Conservation (phyloP, 495 filamentous ascomycete genomes). For the Neurospora intermedia region DNA sequence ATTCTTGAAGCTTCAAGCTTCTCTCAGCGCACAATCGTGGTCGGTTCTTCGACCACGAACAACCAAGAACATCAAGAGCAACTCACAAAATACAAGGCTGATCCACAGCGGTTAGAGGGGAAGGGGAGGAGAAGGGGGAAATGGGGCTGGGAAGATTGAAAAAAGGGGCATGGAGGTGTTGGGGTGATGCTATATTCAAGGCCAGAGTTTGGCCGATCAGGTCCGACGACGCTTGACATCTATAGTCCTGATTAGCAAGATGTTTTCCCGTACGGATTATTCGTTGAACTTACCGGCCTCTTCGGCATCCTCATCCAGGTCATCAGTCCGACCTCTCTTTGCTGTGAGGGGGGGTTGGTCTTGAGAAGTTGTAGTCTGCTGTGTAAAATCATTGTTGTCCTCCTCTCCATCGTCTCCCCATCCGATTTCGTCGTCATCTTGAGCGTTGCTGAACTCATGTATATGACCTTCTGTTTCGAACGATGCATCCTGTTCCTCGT, state of each 20-base stretch:
- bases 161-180: background rate
- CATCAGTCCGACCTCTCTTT: conserved; percentile 23
- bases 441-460: conserved; percentile 2
- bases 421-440: conserved; percentile 30
- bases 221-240: conserved; percentile 43
- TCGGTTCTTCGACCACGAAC: background rate
- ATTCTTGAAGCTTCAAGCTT: background rate
- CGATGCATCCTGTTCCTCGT: conserved; percentile 15
- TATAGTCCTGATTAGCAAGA: conserved; percentile 20
- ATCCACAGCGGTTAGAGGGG: background rate
- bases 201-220: conserved; percentile 18
- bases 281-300: conserved; percentile 27
- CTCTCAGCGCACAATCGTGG: background rate
- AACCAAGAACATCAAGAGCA: background rate
- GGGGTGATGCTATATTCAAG: background rate
- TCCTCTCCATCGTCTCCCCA: conserved; percentile 32
- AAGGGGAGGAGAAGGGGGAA: background rate
- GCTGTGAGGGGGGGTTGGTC: conserved; percentile 9
- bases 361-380: conserved; percentile 1
- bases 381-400: conserved; percentile 7
- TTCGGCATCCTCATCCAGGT: conserved; percentile 19
- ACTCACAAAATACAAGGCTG: background rate
- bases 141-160: background rate
- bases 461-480: conserved; percentile 4
- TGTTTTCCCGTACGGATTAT: background rate